These are phyloP conservation scores for Candida berthetii DNA, from an alignment of 805 yeast genomes.

Conservation along the genomic window DNA sequence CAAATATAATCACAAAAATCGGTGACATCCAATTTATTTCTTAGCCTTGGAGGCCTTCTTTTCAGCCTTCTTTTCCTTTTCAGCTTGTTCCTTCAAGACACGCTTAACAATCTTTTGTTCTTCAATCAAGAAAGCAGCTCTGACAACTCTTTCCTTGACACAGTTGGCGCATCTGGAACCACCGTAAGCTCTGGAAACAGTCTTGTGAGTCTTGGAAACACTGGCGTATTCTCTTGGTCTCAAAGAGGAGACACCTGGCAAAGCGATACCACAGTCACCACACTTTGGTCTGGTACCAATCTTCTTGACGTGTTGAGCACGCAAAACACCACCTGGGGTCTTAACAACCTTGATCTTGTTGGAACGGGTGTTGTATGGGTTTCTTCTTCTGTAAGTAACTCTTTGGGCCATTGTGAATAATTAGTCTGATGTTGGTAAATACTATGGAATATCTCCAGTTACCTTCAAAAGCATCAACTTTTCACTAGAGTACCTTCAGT, in stretches of 20 bases:
- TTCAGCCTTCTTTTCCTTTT: conserved; percentile 60
- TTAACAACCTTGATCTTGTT: conserved; percentile 99
- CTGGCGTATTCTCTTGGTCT: conserved; percentile 98
- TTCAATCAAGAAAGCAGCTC: conserved; percentile 96
- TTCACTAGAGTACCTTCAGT: background rate
- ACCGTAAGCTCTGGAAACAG: conserved; percentile 99
- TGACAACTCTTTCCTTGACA: conserved; percentile 98
- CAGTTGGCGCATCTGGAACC: conserved; percentile 98
- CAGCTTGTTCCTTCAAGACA: conserved; percentile 95
- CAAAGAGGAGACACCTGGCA: conserved; percentile 86
- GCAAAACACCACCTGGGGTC: conserved; percentile 99
- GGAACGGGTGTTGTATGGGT: conserved; percentile 99
- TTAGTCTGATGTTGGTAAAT: too few relatives aligned
- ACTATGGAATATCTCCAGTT: too few relatives aligned
- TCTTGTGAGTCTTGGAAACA: conserved; percentile 93
- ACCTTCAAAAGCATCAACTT: background rate
- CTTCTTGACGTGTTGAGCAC: conserved; percentile 96
- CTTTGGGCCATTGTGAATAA: conserved; percentile 87
- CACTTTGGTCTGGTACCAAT: conserved; percentile 74
- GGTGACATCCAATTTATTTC: background rate
- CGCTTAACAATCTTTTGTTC: conserved; percentile 99
- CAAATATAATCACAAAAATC: background rate
- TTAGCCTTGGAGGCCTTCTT: background rate
- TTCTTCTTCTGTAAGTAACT: conserved; percentile 98
- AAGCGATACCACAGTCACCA: conserved; percentile 77